Percentiles rank a stretch among this genome's conserved stretches.
These are phyloP conservation scores for Penicillium roqueforti DNA, from an alignment of 495 filamentous ascomycete species.

Conservation along the genomic window DNA sequence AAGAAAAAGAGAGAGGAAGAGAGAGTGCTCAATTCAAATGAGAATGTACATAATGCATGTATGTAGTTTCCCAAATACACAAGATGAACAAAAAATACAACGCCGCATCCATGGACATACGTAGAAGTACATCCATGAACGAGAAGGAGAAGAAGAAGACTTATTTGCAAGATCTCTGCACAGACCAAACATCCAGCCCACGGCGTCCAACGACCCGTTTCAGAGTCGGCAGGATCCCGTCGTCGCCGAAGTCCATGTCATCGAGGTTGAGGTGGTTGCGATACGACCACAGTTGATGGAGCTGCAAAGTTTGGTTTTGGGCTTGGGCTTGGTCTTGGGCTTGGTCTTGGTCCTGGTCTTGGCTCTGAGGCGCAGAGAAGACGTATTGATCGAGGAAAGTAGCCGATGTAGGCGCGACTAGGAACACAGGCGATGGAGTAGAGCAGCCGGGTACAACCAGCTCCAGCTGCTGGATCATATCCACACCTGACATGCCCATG, in stretches of 20 bases:
- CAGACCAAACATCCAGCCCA: conserved; percentile 75
- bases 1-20: conserved; percentile 1
- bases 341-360: conserved; percentile 13
- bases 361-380: conserved; percentile 15
- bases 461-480: conserved; percentile 57
- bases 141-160: neutral
- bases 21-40: neutral
- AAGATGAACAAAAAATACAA: neutral
- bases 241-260: conserved; percentile 83
- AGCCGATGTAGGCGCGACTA: conserved; percentile 68
- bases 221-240: conserved; percentile 75
- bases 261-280: conserved; percentile 80
- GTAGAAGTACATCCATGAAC: neutral
- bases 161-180: conserved; percentile 33
- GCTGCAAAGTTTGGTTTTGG: conserved; percentile 18
- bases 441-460: conserved; percentile 52
- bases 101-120: neutral
- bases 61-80: neutral
- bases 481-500: conserved; percentile 68
- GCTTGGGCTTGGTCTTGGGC: conserved; percentile 3
- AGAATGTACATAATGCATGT: too few relatives aligned
- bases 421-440: conserved; percentile 40
- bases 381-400: conserved; percentile 65
- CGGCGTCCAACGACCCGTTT: conserved; percentile 71
- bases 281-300: conserved; percentile 69